Percentiles rank a stretch among this genome's conserved stretches.
phyloP scores from a whole-genome alignment of 1,284 basidiomycete genomes.

The Agroathelia rolfsii region DNA sequence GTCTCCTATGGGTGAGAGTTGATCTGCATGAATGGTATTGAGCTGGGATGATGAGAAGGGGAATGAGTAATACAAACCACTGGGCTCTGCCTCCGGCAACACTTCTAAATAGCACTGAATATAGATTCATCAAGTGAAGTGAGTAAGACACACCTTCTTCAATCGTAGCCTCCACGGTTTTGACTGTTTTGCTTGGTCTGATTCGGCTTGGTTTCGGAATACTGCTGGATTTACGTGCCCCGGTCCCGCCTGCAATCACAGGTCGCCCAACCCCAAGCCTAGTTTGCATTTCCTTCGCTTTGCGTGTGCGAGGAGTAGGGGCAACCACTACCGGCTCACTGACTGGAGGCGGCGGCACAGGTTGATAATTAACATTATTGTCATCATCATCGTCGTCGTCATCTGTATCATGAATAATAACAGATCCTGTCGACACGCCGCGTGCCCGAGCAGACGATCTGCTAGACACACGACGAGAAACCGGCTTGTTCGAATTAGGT shows the following conservation, averaged over 20 bases:
- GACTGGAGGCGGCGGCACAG: conserved; percentile 22
- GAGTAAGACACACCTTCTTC: conserved; percentile 39
- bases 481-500: too few relatives aligned
- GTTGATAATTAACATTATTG: conserved; percentile 5
- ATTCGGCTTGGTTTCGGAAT: conserved; percentile 33
- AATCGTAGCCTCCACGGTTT: conserved; percentile 46
- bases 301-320: conserved; percentile 41
- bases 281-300: conserved; percentile 61
- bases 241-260: conserved; percentile 46
- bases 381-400: conserved; percentile 33
- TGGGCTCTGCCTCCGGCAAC: not conserved
- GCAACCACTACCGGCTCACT: conserved; percentile 19
- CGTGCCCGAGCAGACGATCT: conserved; percentile 25
- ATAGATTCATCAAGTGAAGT: too few relatives aligned
- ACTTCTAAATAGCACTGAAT: too few relatives aligned
- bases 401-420: conserved; percentile 40
- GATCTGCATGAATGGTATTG: too few relatives aligned
- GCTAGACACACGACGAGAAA: conserved; percentile 23
- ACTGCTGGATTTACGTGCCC: conserved; percentile 52
- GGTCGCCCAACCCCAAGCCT: conserved; percentile 67
- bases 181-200: conserved; percentile 39
- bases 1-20: conserved; percentile 9
- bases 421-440: conserved; percentile 29
- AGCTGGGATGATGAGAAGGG: conserved; percentile 1
- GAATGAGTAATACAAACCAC: not conserved